Conservation (phyloP, 2,329 filamentous ascomycete species). For the Keithomyces neogunnii region DNA sequence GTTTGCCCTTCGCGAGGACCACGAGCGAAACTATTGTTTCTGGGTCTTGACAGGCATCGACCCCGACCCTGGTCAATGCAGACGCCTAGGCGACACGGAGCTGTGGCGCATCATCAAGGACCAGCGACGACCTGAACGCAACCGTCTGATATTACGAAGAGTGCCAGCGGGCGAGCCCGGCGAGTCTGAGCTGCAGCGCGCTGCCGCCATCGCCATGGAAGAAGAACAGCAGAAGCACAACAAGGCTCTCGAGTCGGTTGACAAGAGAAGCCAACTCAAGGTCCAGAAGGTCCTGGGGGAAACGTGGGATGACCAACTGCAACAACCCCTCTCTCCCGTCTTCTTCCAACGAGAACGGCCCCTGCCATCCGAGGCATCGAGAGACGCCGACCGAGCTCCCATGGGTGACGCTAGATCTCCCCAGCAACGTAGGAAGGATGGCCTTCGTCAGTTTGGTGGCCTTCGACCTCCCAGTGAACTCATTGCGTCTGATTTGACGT, state of each 20-base stretch:
- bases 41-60: constrained; percentile 84
- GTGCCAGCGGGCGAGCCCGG: constrained; percentile 90
- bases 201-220: constrained; percentile 81
- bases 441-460: constrained; percentile 78
- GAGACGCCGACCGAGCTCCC: constrained; percentile 48
- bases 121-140: constrained; percentile 73
- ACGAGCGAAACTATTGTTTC: constrained; percentile 94
- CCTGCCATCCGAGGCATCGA: constrained; percentile 43
- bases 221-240: constrained; percentile 69
- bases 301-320: constrained; percentile 69
- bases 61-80: constrained; percentile 71
- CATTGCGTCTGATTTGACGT: constrained; percentile 91
- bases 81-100: constrained; percentile 77
- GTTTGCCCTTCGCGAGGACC: constrained; percentile 78
- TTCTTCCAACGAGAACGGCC: constrained; percentile 58
- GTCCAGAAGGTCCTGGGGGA: constrained; percentile 85
- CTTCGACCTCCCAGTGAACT: constrained; percentile 91
- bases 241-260: constrained; percentile 53
- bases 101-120: constrained; percentile 88
- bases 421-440: constrained; percentile 35
- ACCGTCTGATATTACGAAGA: constrained; percentile 81
- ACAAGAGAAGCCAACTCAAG: constrained; percentile 76
- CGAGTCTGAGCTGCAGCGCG: constrained; percentile 74
- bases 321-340: constrained; percentile 78
- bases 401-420: constrained; percentile 38